Evolutionary conservation across 2,329 filamentous ascomycete genomes (phyloP), one percentile per base, ranked within the genome.

Genomic region (Lizonia empirigonia): DNA sequence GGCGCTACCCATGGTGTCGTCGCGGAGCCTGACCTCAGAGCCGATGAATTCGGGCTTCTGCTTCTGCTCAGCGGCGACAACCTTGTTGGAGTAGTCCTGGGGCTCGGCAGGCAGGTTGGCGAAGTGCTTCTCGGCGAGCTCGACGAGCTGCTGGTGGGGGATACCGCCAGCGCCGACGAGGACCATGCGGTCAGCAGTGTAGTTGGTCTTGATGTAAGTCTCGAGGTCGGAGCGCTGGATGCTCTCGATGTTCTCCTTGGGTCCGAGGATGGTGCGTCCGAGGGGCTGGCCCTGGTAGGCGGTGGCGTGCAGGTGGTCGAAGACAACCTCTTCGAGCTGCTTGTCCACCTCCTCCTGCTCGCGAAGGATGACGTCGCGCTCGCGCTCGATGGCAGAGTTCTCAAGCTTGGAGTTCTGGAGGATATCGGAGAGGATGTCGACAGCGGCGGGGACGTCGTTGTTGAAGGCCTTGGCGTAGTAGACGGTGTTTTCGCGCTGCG

Each of bases 401-500:
- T 99, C 94, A 74, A 99, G 91, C 83, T 96, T 97, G 65, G 94
- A 97, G 86, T 99, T 95, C 78, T 97, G 94, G 58, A 99, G 90
- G 75, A 99, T 99, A 76, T 99, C 94, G 82, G 94, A 89, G 57
- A 99, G 90, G 72, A 99, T 97, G 78, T 99, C 91, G 77, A 99
- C 94, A 74, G 90, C 90, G 77, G 92, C 89, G 70, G 92, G 92
- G 56, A 97, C 91, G 76, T 99, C 93, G 78, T 89, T 86, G 83
- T 99, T 99, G 84, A 99, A 96, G 62, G 93, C 88, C 82, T 97
- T 97, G 79, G 94, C 94, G 78, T 97, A 99, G 85, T 99, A 99
- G 74, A 99, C 94, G 70, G 94, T 99, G 85, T 97, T 97, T 80
- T 99, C 94, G 77, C 94, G 91, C 92, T 76, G 63, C 56, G 23